Evolutionary conservation across 2,329 filamentous ascomycete species (phyloP).

Genomic region (Trichoderma sp.): DNA sequence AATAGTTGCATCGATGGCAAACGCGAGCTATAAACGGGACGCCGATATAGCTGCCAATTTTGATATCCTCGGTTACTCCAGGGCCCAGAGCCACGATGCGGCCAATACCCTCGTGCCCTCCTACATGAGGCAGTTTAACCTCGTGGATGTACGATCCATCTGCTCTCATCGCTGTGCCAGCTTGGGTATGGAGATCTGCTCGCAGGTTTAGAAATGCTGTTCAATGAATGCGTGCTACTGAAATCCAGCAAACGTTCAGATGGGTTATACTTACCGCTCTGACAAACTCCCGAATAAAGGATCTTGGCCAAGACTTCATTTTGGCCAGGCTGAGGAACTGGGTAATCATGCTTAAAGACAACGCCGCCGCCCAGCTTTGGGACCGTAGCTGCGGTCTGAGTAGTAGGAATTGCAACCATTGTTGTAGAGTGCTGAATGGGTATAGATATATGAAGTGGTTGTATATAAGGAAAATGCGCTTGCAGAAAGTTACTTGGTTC

Average conservation of each 20-base stretch:
- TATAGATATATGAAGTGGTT: not conserved
- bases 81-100: slow-evolving; percentile 29
- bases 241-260: not conserved
- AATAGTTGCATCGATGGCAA: slow-evolving; percentile 29
- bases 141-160: slow-evolving; percentile 28
- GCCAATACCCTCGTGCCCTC: slow-evolving; percentile 30
- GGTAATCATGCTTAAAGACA: slow-evolving; percentile 31
- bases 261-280: slow-evolving; percentile 28
- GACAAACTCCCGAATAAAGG: slow-evolving; percentile 31
- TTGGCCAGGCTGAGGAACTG: slow-evolving; percentile 30
- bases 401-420: slow-evolving; percentile 29
- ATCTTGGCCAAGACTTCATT: slow-evolving; percentile 33
- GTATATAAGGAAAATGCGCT: not conserved
- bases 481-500: not conserved
- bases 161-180: slow-evolving; percentile 23
- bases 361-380: slow-evolving; percentile 30
- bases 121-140: slow-evolving; percentile 31
- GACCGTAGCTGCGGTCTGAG: slow-evolving; percentile 31
- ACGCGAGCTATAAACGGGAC: slow-evolving; percentile 29
- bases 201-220: not conserved
- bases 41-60: slow-evolving; percentile 29
- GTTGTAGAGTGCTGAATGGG: not conserved
- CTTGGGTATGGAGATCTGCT: slow-evolving; percentile 31
- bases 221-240: not conserved
- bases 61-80: slow-evolving; percentile 28